Percentiles rank a stretch among this genome's conserved stretches.
These are phyloP conservation scores for Sedum album DNA, from an alignment of 164 flowering plant genomes.

Conservation along the genomic window DNA sequence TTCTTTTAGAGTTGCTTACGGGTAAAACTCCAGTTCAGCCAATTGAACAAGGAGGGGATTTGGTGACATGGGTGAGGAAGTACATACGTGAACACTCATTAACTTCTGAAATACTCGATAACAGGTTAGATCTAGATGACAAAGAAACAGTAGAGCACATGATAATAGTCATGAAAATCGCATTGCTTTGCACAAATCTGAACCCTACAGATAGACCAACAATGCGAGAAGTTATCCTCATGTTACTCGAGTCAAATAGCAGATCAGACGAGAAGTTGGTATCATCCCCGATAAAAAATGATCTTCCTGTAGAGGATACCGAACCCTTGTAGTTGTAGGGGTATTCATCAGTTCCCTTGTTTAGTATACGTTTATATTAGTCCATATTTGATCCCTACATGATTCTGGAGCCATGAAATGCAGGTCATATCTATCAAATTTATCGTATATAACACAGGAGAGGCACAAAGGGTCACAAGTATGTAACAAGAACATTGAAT, in stretches of 20 bases:
- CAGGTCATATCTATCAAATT: too few species aligned
- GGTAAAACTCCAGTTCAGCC: conserved; percentile 90
- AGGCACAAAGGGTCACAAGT: too few species aligned
- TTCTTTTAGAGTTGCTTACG: conserved; percentile 82
- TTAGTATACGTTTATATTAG: background rate
- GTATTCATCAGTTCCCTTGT: background rate
- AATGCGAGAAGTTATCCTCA: conserved; percentile 80
- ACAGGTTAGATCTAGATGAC: conserved; percentile 49
- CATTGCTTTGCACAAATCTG: conserved; percentile 67
- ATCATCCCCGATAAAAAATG: background rate
- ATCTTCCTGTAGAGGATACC: background rate
- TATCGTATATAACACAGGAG: too few species aligned
- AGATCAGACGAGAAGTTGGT: conserved; percentile 17
- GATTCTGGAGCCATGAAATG: too few species aligned
- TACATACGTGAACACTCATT: conserved; percentile 52
- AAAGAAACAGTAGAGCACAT: conserved; percentile 45
- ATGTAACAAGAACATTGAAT: too few species aligned
- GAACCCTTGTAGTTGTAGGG: background rate
- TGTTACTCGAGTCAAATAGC: conserved; percentile 69
- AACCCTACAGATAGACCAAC: conserved; percentile 85
- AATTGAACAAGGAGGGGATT: conserved; percentile 84
- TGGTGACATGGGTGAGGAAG: conserved; percentile 61
- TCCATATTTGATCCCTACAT: background rate
- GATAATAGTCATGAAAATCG: conserved; percentile 71
- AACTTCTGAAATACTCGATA: conserved; percentile 56